Conservation (phyloP, 2,329 filamentous ascomycete species). For the Xylaria sp. region DNA sequence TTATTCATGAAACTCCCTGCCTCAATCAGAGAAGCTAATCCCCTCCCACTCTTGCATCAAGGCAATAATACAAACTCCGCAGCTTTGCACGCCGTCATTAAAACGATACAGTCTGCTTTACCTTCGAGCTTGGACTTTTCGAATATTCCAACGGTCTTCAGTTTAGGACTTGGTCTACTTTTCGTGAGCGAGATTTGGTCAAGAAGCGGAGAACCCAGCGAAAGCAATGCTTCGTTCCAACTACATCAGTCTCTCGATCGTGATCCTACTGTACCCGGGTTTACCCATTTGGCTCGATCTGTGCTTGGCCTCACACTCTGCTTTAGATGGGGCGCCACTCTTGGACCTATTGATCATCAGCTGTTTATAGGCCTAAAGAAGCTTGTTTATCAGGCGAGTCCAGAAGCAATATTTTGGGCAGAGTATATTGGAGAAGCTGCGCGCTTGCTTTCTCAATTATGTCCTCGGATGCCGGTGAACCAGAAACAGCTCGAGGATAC, state of each 20-base stretch:
- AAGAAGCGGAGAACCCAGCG: conserved; percentile 59
- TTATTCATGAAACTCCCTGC: conserved; percentile 76
- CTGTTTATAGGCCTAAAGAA: conserved; percentile 57
- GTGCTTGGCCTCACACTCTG: conserved; percentile 77
- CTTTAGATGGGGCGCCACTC: conserved; percentile 76
- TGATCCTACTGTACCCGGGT: conserved; percentile 74
- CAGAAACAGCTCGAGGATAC: conserved; percentile 50
- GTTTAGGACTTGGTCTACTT: conserved; percentile 56
- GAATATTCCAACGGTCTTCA: conserved; percentile 56
- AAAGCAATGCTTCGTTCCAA: conserved; percentile 72
- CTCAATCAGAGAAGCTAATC: conserved; percentile 70
- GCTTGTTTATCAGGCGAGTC: conserved; percentile 54
- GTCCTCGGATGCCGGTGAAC: conserved; percentile 56
- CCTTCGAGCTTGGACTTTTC: conserved; percentile 54
- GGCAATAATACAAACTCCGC: conserved; percentile 31
- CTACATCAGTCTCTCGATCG: conserved; percentile 79
- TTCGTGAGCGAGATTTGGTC: conserved; percentile 65
- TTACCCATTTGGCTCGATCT: conserved; percentile 78
- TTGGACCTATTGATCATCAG: conserved; percentile 60
- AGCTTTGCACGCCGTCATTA: conserved; percentile 53
- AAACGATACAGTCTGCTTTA: conserved; percentile 55
- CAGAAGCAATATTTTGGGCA: conserved; percentile 62
- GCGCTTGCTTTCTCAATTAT: conserved; percentile 55
- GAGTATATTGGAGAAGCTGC: conserved; percentile 64
- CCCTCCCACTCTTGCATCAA: conserved; percentile 61